A percentile compares a stretch with the other conserved stretches of the same genome.
phyloP scores from a whole-genome alignment of 2,329 filamentous ascomycete species.

The Tricladium varicosporioides region DNA sequence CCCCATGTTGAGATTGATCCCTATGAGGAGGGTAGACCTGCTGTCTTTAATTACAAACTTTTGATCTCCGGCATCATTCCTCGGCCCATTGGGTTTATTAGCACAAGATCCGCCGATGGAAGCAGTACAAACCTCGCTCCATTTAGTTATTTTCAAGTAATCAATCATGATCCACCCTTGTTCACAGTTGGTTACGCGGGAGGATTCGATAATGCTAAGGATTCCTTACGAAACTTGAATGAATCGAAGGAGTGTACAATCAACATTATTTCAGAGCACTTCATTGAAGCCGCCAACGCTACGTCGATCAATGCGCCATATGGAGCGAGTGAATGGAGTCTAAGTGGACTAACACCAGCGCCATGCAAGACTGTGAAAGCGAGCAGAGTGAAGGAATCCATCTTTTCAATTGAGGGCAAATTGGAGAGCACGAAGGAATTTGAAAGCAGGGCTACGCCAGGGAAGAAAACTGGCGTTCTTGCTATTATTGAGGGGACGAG shows the following conservation, averaged over 20 bases:
- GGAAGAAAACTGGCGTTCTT: conserved; percentile 72
- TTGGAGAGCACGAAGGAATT: conserved; percentile 75
- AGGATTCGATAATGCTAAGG: conserved; percentile 59
- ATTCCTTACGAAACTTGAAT: conserved; percentile 72
- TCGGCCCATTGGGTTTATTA: conserved; percentile 71
- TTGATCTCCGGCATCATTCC: conserved; percentile 82
- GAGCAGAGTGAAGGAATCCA: conserved; percentile 75
- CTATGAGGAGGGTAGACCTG: conserved; percentile 65
- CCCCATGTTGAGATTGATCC: conserved; percentile 78
- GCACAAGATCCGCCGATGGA: conserved; percentile 58
- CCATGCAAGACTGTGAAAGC: conserved; percentile 64
- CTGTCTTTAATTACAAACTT: conserved; percentile 83
- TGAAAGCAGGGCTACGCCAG: conserved; percentile 67
- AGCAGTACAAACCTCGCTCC: conserved; percentile 74
- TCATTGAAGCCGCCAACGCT: conserved; percentile 84
- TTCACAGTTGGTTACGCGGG: conserved; percentile 62
- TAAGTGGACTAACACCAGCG: conserved; percentile 72
- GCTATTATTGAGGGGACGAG: conserved; percentile 78
- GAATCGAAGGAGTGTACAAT: conserved; percentile 75
- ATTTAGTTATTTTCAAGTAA: conserved; percentile 81
- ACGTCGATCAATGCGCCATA: conserved; percentile 75
- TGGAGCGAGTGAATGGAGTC: conserved; percentile 74
- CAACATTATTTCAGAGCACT: conserved; percentile 85
- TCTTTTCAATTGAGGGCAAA: conserved; percentile 80
- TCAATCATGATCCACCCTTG: conserved; percentile 83